Conservation (phyloP, 2,329 filamentous ascomycete species). For the Neurospora crassa region DNA sequence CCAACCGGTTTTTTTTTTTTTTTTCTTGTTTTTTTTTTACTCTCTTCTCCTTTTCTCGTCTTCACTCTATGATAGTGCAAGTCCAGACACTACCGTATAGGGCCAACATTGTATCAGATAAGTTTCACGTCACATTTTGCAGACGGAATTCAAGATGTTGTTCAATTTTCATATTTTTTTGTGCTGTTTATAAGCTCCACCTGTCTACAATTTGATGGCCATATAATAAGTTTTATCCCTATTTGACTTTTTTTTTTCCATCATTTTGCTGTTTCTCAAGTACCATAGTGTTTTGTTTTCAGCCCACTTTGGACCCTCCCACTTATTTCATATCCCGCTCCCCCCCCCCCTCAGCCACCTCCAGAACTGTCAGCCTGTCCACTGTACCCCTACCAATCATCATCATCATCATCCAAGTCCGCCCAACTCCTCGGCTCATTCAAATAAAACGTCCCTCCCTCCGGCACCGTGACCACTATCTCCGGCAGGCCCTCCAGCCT, state of each 20-base stretch:
- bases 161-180: not conserved
- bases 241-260: not conserved
- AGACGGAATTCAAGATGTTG: not conserved
- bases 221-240: not conserved
- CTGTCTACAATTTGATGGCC: not conserved
- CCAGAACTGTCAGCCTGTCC: too few relatives aligned
- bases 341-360: too few relatives aligned
- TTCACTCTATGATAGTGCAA: too few relatives aligned
- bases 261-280: too few relatives aligned
- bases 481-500: not conserved
- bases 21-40: too few relatives aligned
- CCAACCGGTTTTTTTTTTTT: too few relatives aligned
- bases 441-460: not conserved
- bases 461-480: not conserved
- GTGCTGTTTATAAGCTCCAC: not conserved
- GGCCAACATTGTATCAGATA: not conserved
- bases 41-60: too few relatives aligned
- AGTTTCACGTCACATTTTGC: not conserved
- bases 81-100: too few relatives aligned
- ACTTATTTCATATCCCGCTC: too few relatives aligned
- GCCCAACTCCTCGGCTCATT: not conserved
- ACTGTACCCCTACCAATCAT: too few relatives aligned
- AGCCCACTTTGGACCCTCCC: too few relatives aligned
- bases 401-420: not conserved
- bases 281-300: too few relatives aligned